Evolutionary conservation across 2,329 filamentous ascomycete genomes (phyloP), one percentile per base, ranked within the genome.

Genomic region (Hypoxylon sp.): DNA sequence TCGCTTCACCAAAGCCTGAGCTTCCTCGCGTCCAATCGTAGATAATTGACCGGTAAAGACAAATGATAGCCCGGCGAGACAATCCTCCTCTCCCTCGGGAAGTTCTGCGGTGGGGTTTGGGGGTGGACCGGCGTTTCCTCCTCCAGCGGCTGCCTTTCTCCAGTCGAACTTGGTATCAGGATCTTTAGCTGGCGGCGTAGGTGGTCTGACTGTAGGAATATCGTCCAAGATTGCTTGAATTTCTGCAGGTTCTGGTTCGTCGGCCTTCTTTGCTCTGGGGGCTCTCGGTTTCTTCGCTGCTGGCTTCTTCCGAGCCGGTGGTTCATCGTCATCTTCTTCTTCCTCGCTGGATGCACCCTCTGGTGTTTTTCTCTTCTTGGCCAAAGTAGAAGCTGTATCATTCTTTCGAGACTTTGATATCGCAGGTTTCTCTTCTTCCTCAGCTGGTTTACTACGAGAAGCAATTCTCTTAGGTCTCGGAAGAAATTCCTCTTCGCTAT

Each of bases 11-110:
- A 99, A 82, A 44, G 87, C 89, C 70, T 94, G 90, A 1, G 88
- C 95, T 72, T 97, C 93, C 4, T 97, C 93, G 65, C 96, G 89
- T 45, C 91, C 89, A 60, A 98, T 86, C 0, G 87, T 89, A 65
- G 92, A 87, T 38, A 98, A 82, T 22, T 97, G 85, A 22, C 96
- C 96, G 0, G 96, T 99, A 73, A 99, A 99, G 26, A 99, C 96
- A 75, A 99, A 99, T 0, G 89, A 91, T 58, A 98, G 83, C 0
- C 96, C 96, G 57, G 90, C 89, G 59, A 99, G 85, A 75, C 96
- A 99, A 72, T 97, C 96, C 9, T 96, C 92, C 54, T 89, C 89
- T 6, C 96, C 96, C 18, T 87, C 85, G 0, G 96, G 96, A 51
- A 97, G 81, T 28, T 83, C 87, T 8, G 84, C 81, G 9, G 88